Conservation (phyloP, 768 basidiomycete genomes). For the Hericium coralloides region DNA sequence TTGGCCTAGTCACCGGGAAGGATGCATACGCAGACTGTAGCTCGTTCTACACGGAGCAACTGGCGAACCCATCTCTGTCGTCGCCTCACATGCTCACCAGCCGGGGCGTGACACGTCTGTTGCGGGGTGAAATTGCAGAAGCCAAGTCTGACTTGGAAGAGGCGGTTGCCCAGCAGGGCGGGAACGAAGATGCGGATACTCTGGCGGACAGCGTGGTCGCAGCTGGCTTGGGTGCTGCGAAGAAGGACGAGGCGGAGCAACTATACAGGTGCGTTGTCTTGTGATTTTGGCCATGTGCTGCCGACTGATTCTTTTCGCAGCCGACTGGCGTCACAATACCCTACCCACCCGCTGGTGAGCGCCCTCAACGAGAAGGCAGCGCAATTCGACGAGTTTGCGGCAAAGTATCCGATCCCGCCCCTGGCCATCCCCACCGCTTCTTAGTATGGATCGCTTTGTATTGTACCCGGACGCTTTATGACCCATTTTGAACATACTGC, state of each 20-base stretch:
- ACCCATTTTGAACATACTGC: not conserved
- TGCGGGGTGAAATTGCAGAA: conserved; percentile 63
- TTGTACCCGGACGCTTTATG: not conserved
- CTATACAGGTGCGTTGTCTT: conserved; percentile 51
- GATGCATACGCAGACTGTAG: conserved; percentile 49
- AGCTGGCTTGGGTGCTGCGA: conserved; percentile 42
- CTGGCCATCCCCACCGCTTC: conserved; percentile 26
- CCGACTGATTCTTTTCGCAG: conserved; percentile 20
- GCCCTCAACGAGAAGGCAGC: conserved; percentile 54
- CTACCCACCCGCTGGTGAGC: conserved; percentile 58
- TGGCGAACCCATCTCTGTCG: conserved; percentile 70
- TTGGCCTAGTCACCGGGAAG: conserved; percentile 66
- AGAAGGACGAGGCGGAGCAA: conserved; percentile 55
- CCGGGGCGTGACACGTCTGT: conserved; percentile 72
- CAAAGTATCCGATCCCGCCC: conserved; percentile 55
- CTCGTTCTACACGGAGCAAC: conserved; percentile 75
- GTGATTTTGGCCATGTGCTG: conserved; percentile 4
- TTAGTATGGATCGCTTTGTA: not conserved
- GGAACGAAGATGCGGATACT: conserved; percentile 48
- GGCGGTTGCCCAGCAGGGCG: conserved; percentile 49
- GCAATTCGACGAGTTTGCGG: conserved; percentile 52
- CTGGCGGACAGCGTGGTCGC: conserved; percentile 61
- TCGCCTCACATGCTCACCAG: conserved; percentile 69
- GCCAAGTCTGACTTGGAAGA: conserved; percentile 81
- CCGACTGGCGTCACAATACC: conserved; percentile 39